Evolutionary conservation across 352 stramenopile genomes (phyloP), one percentile per base, ranked within the genome.

Genomic region (Globisporangium nodosum): DNA sequence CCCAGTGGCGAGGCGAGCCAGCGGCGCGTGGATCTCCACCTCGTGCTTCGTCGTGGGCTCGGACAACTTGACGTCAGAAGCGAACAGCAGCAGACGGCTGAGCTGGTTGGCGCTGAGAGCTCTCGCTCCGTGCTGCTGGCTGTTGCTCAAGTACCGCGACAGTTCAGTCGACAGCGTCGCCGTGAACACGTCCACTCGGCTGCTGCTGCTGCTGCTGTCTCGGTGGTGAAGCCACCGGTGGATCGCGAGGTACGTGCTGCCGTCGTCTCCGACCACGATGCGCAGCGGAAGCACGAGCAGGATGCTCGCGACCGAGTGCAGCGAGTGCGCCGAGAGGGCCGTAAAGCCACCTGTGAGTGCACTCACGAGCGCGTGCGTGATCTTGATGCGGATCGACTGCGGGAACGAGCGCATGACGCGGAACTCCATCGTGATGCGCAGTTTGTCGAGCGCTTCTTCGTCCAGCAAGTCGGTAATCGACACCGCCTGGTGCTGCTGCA

Each of bases 321-420:
- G 54, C 24, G 80, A 69, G 16, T 81, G 55, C 47, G 53, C 33
- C 20, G 67, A 54, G 1, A 37, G 58, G 39, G 49, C 49, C 4
- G 80, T 80, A 58, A 88, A 90, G 0, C 74, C 81, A 20, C 70
- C 58, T 9, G 83, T 90, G 6, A 94, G 71, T 18, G 70, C 71
- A 11, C 82, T 57, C 24, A 66, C 70, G 15, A 91, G 39, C 3
- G 80, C 65, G 45, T 60, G 60, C 33, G 88, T 72, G 58, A 80
- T 75, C 35, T 78, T 76, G 24, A 60, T 68, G 43, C 77, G 73
- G 49, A 88, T 88, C 12, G 71, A 72, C 48, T 88, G 71, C 16
- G 82, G 76, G 54, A 90, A 92, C 30, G 85, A 92, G 6, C 74
- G 78, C 66, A 92, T 71, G 6, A 88, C 78, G 60, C 91, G 78